These are phyloP conservation scores for Tritrichomonas foetus DNA, from an alignment of 208 protist genomes.

Conservation along the genomic window DNA sequence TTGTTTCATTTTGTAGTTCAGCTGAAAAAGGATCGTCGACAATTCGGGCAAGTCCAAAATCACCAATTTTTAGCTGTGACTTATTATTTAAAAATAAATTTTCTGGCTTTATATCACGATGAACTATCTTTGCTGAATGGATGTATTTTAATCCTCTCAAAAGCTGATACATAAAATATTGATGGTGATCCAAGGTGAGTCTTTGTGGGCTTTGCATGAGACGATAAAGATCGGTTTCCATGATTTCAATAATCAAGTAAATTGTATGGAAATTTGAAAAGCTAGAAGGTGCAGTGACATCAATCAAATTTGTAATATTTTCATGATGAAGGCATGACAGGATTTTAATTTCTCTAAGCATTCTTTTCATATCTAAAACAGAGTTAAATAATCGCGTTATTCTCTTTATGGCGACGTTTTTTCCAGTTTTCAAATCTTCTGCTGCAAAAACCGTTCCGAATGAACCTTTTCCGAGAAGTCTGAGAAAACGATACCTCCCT, in stretches of 20 bases:
- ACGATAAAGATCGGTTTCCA: slow-evolving; percentile 86
- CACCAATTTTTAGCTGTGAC: slow-evolving; percentile 69
- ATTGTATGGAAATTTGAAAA: slow-evolving; percentile 69
- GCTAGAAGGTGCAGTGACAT: neutral
- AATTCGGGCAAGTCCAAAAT: slow-evolving; percentile 69
- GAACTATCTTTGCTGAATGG: slow-evolving; percentile 56
- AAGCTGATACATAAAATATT: slow-evolving; percentile 51
- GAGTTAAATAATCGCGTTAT: slow-evolving; percentile 80
- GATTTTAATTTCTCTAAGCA: slow-evolving; percentile 56
- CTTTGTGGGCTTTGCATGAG: slow-evolving; percentile 62
- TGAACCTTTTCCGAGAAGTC: slow-evolving; percentile 53
- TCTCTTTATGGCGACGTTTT: slow-evolving; percentile 61
- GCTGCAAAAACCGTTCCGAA: slow-evolving; percentile 54
- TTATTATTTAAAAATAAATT: slow-evolving; percentile 74
- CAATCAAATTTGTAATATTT: slow-evolving; percentile 50
- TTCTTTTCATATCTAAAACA: slow-evolving; percentile 73
- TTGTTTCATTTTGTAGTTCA: slow-evolving; percentile 69
- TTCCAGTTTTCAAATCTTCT: slow-evolving; percentile 37
- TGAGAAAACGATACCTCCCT: slow-evolving; percentile 45
- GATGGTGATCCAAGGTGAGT: slow-evolving; percentile 1
- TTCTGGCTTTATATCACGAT: slow-evolving; percentile 65
- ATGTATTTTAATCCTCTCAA: slow-evolving; percentile 59
- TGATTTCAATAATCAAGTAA: slow-evolving; percentile 86
- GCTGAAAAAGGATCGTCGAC: neutral
- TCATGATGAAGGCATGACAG: slow-evolving; percentile 59